These are phyloP conservation scores for Saccharomycopsis sp. DNA, from an alignment of 805 yeast genomes.

Conservation along the genomic window DNA sequence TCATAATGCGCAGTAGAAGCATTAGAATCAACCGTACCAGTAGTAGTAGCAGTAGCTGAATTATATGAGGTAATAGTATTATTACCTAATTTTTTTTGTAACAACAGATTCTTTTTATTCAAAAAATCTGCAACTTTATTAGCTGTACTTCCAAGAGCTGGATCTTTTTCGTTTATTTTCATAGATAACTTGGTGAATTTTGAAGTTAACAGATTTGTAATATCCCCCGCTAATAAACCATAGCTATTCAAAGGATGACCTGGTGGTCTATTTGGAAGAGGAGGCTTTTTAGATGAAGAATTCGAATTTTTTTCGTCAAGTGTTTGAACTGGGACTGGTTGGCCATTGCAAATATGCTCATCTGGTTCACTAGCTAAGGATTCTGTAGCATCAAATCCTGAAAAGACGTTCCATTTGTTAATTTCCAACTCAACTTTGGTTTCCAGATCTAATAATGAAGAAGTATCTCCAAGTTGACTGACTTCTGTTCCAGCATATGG, in stretches of 20 bases:
- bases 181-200: constrained; percentile 8
- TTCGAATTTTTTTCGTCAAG: too few relatives aligned
- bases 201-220: constrained; percentile 3
- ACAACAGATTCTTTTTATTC: constrained; percentile 2
- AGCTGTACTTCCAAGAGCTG: constrained; percentile 4
- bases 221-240: constrained; percentile 9
- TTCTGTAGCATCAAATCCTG: background rate
- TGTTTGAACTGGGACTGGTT: background rate
- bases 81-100: constrained; percentile 6
- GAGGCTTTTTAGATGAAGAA: too few relatives aligned
- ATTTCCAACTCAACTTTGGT: background rate
- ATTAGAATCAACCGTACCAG: background rate
- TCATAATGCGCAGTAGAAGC: background rate
- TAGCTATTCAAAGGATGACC: background rate
- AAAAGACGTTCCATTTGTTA: background rate
- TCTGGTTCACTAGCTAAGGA: constrained; percentile 1
- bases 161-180: constrained; percentile 12
- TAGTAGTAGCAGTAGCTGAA: background rate
- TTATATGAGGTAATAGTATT: background rate
- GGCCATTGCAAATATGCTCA: background rate
- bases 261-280: background rate
- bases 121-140: constrained; percentile 7
- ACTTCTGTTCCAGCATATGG: background rate
- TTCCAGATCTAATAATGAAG: background rate
- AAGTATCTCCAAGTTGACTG: background rate